A percentile compares a stretch with the other conserved stretches of the same genome.
Evolutionary conservation across 345 rosid genomes (phyloP).

Genomic region (Pugionium dolabratum): DNA sequence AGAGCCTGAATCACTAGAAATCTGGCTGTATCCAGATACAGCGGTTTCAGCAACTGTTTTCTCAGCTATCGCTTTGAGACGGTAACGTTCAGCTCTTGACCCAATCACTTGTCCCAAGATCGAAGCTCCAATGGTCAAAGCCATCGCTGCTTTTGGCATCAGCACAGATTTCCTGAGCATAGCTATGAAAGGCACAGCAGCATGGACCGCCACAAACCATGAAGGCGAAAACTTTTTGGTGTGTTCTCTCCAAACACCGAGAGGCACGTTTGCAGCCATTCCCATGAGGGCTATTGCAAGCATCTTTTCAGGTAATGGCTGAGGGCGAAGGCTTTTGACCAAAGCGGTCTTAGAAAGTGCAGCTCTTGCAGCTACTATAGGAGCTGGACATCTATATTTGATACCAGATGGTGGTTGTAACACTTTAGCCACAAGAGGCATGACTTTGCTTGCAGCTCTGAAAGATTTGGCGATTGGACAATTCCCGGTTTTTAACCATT

Average conservation of each 20-base stretch:
- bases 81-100: conserved; percentile 79
- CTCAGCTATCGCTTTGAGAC: conserved; percentile 51
- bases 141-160: conserved; percentile 94
- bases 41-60: conserved; percentile 35
- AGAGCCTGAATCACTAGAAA: conserved; percentile 31
- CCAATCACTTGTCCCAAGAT: conserved; percentile 87
- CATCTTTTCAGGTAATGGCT: conserved; percentile 84
- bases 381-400: conserved; percentile 76
- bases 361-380: conserved; percentile 79
- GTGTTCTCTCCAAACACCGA: conserved; percentile 91
- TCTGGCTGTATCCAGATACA: conserved; percentile 26
- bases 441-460: conserved; percentile 68
- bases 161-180: conserved; percentile 82
- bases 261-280: conserved; percentile 82
- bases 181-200: conserved; percentile 90
- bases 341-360: conserved; percentile 75
- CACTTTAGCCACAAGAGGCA: conserved; percentile 69
- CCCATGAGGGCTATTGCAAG: conserved; percentile 78
- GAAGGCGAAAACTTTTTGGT: conserved; percentile 71
- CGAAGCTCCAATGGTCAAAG: conserved; percentile 79
- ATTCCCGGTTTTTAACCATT: conserved; percentile 77
- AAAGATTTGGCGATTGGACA: conserved; percentile 91
- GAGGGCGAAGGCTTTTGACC: conserved; percentile 75
- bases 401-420: conserved; percentile 65
- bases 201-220: conserved; percentile 89